A percentile compares a stretch with the other conserved stretches of the same genome.
Conservation (phyloP, 2,329 filamentous ascomycete genomes). For the Aspergillus amoenus region DNA sequence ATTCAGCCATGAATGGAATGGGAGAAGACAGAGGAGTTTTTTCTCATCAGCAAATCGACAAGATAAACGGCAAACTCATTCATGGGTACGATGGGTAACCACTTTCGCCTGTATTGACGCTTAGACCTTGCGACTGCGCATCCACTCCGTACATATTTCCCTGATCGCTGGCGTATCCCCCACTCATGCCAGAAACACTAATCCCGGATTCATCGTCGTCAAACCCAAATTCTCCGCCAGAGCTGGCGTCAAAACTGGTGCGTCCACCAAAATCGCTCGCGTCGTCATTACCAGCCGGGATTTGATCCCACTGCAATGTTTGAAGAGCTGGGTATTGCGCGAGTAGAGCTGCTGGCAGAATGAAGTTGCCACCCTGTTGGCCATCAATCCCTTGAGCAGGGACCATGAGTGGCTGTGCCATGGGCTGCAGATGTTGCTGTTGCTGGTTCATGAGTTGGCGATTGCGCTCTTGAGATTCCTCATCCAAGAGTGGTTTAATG, state of each 20-base stretch:
- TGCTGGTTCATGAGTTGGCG: conserved; percentile 72
- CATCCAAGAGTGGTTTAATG: conserved; percentile 94
- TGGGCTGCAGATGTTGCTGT: conserved; percentile 61
- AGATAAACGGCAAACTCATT: neutral
- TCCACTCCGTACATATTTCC: conserved; percentile 32
- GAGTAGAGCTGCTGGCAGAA: conserved; percentile 81
- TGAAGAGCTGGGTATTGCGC: conserved; percentile 94
- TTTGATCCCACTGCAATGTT: conserved; percentile 81
- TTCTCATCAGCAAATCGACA: conserved; percentile 3
- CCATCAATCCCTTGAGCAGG: conserved; percentile 54
- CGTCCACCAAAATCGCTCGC: conserved; percentile 63
- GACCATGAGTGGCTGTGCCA: conserved; percentile 59
- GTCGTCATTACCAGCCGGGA: conserved; percentile 60
- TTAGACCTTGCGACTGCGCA: conserved; percentile 29
- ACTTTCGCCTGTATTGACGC: conserved; percentile 28
- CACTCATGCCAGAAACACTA: conserved; percentile 35
- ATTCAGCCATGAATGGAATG: neutral
- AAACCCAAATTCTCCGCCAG: conserved; percentile 43
- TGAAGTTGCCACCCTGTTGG: conserved; percentile 60
- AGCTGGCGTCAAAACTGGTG: conserved; percentile 51
- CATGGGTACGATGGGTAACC: conserved; percentile 15
- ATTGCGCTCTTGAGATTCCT: conserved; percentile 83
- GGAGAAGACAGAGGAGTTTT: neutral
- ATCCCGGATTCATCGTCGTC: conserved; percentile 44
- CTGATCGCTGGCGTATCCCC: conserved; percentile 33